phyloP scores from a whole-genome alignment of 2,329 filamentous ascomycete genomes.

The Scopulariopsis brevicaulis region DNA sequence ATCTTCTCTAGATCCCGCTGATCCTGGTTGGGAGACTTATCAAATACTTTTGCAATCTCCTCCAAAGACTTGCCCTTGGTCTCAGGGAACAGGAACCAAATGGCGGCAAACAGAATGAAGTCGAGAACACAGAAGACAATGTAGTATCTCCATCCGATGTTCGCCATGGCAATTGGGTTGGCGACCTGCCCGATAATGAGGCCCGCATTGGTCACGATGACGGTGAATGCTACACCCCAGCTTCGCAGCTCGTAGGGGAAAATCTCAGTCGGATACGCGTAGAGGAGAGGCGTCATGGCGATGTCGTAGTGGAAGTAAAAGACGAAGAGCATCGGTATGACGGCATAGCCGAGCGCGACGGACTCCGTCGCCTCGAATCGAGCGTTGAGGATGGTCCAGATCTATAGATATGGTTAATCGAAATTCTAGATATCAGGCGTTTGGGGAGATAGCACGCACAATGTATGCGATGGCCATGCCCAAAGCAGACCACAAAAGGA shows the following conservation, averaged over 20 bases:
- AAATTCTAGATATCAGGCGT: too few species aligned
- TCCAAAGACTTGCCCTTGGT: not conserved
- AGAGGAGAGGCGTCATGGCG: slow-evolving; percentile 39
- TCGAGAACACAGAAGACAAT: not conserved
- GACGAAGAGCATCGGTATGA: slow-evolving; percentile 22
- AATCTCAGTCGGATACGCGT: slow-evolving; percentile 38
- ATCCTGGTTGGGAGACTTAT: too few species aligned
- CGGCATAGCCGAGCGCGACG: slow-evolving; percentile 5
- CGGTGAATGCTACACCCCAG: slow-evolving; percentile 27
- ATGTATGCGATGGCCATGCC: slow-evolving; percentile 19
- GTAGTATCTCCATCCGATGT: not conserved
- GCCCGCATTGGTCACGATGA: not conserved
- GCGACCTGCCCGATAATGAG: not conserved
- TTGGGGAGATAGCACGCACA: too few species aligned
- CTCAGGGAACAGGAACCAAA: not conserved
- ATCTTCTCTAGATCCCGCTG: too few species aligned
- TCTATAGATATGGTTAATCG: too few species aligned
- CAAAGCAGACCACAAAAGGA: slow-evolving; percentile 34
- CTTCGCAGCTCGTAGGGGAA: slow-evolving; percentile 40
- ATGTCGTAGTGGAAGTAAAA: slow-evolving; percentile 38
- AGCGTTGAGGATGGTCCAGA: slow-evolving; percentile 23
- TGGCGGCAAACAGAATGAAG: not conserved
- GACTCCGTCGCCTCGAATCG: slow-evolving; percentile 7
- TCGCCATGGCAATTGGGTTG: not conserved
- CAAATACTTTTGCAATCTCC: not conserved